Conservation (phyloP, 1,284 basidiomycete species). For the Cryptococcus sp. region DNA sequence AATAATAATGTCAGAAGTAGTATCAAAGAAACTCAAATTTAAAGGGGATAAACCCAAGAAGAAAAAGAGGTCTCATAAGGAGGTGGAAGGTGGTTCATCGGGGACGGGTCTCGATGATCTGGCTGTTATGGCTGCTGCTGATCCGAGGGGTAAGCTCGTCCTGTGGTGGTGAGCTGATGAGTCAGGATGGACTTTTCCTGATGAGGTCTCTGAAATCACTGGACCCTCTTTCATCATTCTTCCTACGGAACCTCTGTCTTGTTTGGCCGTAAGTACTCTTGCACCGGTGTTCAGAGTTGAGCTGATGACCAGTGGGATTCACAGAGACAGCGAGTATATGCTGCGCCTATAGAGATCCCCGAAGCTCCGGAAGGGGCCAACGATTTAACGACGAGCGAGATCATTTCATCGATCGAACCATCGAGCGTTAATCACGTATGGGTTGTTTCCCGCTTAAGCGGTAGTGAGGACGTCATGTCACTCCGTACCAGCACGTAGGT, state of each 20-base stretch:
- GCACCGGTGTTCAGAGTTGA: not conserved
- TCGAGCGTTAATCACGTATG: slow-evolving; percentile 52
- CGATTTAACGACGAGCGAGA: slow-evolving; percentile 38
- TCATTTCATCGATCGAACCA: slow-evolving; percentile 44
- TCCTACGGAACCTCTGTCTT: slow-evolving; percentile 38
- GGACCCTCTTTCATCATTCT: slow-evolving; percentile 50
- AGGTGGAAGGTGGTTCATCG: slow-evolving; percentile 13
- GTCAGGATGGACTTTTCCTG: slow-evolving; percentile 49
- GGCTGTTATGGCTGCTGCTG: slow-evolving; percentile 36
- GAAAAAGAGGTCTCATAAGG: slow-evolving; percentile 49
- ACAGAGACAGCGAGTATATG: slow-evolving; percentile 39
- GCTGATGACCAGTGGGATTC: slow-evolving; percentile 39
- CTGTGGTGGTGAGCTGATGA: not conserved
- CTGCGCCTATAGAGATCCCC: slow-evolving; percentile 43
- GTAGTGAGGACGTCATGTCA: slow-evolving; percentile 50
- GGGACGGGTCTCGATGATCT: slow-evolving; percentile 33
- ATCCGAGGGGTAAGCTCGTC: slow-evolving; percentile 34
- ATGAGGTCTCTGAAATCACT: slow-evolving; percentile 41
- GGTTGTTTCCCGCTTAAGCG: slow-evolving; percentile 51
- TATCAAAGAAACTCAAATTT: slow-evolving; percentile 50
- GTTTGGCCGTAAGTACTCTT: slow-evolving; percentile 34
- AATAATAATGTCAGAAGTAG: slow-evolving; percentile 19
- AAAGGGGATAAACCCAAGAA: slow-evolving; percentile 53
- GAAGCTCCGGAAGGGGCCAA: slow-evolving; percentile 43
- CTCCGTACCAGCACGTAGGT: slow-evolving; percentile 46